Evolutionary conservation across 202 grass and related monocot genomes (phyloP), one percentile per base, ranked within the genome.

Genomic region (Elaeis oleifera): DNA sequence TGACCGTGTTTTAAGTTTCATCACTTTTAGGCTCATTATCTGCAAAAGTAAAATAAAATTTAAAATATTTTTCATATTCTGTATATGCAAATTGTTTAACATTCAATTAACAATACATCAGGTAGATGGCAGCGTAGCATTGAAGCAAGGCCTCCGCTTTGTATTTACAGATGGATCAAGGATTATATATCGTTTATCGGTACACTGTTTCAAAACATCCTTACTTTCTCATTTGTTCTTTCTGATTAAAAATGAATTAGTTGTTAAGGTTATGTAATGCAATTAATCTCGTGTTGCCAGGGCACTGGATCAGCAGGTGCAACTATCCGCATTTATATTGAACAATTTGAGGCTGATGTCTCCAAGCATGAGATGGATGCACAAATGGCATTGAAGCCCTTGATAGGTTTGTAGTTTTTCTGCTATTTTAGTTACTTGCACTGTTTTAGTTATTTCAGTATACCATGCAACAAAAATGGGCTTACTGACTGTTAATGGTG

Each of bases 221-320:
- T 18, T 59, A 53, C 58, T 3, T 59, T 32, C 23, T 59, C 61
- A 51, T 87, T 18, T 48, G n/a, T 13, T 50, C 21, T 49, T 49
- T 36, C 9, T 13, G 9, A 44, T 14, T 44, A 2, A 44, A 44
- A 44, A 60, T 8, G 58, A 58, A 8, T 18, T 49, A 4, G 26
- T 39, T n/a, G 21, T 68, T 56, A 68, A 2, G 27, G 17, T 56
- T 22, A 60, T 36, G 50, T 36, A 48, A 18, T 70, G 14, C 17
- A 13, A 49, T 22, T 64, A 22, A 23, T 79, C 7, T 67, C 20
- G 32, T 77, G 9, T 50, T 79, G 69, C 17, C 31, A 95, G 90
- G 90, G 90, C 65, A 95, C 90, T 60, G 90, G 90, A 78, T 95
- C 90, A 3, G 90, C 90, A 17, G 90, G 90, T 60, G 90, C 90